Base-by-base conservation (phyloP, 495 filamentous ascomycete genomes). In the Cercophora scortea region DNA sequence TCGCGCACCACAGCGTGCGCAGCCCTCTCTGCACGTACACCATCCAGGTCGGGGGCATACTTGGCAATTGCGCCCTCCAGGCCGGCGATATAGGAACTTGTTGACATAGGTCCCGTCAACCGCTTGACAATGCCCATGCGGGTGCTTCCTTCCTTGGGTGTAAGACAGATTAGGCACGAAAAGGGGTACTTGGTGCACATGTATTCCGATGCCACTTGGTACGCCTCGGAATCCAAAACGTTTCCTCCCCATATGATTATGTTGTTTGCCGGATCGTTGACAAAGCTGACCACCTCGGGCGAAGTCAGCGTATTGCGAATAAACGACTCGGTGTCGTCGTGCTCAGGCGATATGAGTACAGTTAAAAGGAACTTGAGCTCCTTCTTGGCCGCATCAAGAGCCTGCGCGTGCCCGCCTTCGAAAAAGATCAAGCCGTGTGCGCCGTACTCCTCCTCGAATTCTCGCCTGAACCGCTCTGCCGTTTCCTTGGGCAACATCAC, bases 401-500 rank as follows among this genome's bases (percentile, higher is more conserved):
- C 88, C 66, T 92, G 87, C 15, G 93, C 89, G 64, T 96, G 95
- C 32, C 90, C 89, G 40, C 82, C 85, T 55, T 95, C 90, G 55
- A 85, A 79, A 66, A 92, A 95, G 0, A 80, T 77, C 11, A 97
- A 68, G 13, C 70, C 67, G 55, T 86, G 75, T 9, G 70, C 67
- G 3, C 88, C 89, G 66, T 95, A 93, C 57, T 94, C 88, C 62
- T 97, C 93, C 63, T 95, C 89, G 58, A 98, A 96, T 52, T 96
- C 88, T 3, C 90, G 82, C 57, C 86, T 85, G 62, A 97, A 93
- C 41, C 93, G 75, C 35, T 87, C 84, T 0, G 92, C 90, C 0
- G 90, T 92, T 61, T 97, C 93, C 36, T 87, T 80, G 2, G 93
- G 89, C 53, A 83, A 84, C 15, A 95, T 69, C 8, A 87, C 73